Evolutionary conservation across 371 early-diverging fungal species (phyloP), one percentile per base, ranked within the genome.

Genomic region (Mortierella sp.): DNA sequence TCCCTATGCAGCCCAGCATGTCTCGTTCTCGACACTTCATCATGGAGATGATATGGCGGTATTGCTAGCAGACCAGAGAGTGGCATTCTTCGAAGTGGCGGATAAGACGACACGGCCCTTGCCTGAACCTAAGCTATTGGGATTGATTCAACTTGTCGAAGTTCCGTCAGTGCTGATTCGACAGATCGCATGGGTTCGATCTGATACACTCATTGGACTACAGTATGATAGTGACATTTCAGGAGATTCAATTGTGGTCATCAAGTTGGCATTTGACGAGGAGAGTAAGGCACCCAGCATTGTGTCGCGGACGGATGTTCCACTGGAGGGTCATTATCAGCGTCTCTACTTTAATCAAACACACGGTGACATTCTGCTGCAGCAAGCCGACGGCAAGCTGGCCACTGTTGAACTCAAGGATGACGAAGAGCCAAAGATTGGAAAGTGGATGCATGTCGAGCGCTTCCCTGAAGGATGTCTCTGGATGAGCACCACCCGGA

Each of bases 21-120:
- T 91, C 21, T 72, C 90, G 4, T 93, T 94, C 67, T 85, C 86
- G n/a, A 81, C 85, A 5, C 65, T 72, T n/a, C 50, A 82, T 54
- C 56, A 82, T 4, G 93, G 90, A 1, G 91, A 92, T 53, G 84
- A 87, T 27, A 80, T 95, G 69, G 93, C 89, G 2, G 90, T 87
- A 19, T 80, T 94, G 54, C 71, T 90, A 24, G 80, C 80, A 13
- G 69, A 85, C 45, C 69, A 71, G 18, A 65, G 80, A n/a, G 81
- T 87, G 10, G 73, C 83, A 21, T 71, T 89, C n/a, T 83, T 71
- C 60, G 80, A 80, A 28, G 38, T 51, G 24, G 64, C 59, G 16
- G 67, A 72, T 58, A 72, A 67, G 53, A 55, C 62, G 23, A 53
- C 54, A n/a, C 55, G 76, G 28, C 76, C 76, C 14, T 47, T 76